Evolutionary conservation across 2,329 filamentous ascomycete species (phyloP), one percentile per base, ranked within the genome.

Genomic region (Aspergillus melleus): DNA sequence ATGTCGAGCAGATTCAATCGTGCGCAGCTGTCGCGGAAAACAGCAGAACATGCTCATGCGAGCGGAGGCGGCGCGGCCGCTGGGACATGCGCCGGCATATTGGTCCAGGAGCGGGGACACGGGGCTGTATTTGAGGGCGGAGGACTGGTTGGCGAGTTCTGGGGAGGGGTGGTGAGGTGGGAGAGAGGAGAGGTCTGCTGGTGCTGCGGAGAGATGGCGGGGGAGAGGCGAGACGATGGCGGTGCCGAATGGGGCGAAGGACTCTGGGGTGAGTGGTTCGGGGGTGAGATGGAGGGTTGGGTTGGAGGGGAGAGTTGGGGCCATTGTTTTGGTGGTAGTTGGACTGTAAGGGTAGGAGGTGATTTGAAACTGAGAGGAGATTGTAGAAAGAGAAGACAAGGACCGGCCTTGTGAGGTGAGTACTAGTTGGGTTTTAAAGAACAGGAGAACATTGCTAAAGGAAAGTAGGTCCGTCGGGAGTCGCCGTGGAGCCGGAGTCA

Each of bases 41-140:
- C 92, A 97, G 57, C 92, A 88, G 75, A 98, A 98, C 85, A 98
- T 89, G 76, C 89, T 96, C 84, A 96, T 88, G 56, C 89, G 84
- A 39, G 90, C 84, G 52, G 81, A 78, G 2, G 83, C 84, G 1
- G 83, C 74, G 64, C 66, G 62, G 0, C 66, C 67, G 62, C 69
- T 74, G 20, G 72, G 66, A 36, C 69, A 70, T 0, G 88, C 84
- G 59, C 85, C 80, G n/a, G 74, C 72, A 74, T 96, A 96, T 61
- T 87, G 82, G 74, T 96, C 86, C 32, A 81, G 79, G 66, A 94
- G 83, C 49, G 84, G 82, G n/a, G 91, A 91, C 62, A 96, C 87
- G 70, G 91, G 84, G 62, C 88, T 84, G 76, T 95, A 96, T 76
- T 96, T 96, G 70, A 94, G 86, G 16, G 95, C 94, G 22, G 88